These are phyloP conservation scores for Beta macrorhiza DNA, from an alignment of 179 eudicot species.

Conservation along the genomic window DNA sequence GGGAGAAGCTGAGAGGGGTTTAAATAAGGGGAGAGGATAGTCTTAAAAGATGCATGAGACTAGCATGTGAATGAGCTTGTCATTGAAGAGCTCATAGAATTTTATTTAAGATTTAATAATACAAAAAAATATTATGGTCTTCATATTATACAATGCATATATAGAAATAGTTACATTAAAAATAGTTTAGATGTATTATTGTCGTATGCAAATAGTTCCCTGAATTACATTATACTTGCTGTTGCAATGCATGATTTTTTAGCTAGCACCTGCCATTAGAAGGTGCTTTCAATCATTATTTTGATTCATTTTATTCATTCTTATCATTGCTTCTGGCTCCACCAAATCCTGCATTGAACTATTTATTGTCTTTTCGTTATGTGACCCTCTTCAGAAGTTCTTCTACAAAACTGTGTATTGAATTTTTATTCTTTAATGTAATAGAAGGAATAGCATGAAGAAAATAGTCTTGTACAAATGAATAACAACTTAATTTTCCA, in stretches of 20 bases:
- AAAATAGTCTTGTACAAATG: too few relatives aligned
- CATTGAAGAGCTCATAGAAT: conserved; percentile 18
- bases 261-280: conserved; percentile 34
- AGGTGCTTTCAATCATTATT: conserved; percentile 35
- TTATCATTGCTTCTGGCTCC: conserved; percentile 38
- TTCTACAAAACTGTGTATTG: not conserved
- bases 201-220: conserved; percentile 20
- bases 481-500: too few relatives aligned
- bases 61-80: conserved; percentile 53
- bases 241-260: conserved; percentile 33
- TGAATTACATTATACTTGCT: conserved; percentile 22
- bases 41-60: conserved; percentile 44
- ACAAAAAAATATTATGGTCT: not conserved
- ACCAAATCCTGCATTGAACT: conserved; percentile 33
- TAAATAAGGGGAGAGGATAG: conserved; percentile 52
- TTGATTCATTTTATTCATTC: conserved; percentile 30
- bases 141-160: not conserved
- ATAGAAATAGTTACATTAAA: conserved; percentile 11
- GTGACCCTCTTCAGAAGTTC: not conserved
- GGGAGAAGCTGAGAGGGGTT: conserved; percentile 45
- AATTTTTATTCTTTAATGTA: too few relatives aligned
- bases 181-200: conserved; percentile 24
- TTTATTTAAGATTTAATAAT: conserved; percentile 9
- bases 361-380: not conserved
- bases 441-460: too few relatives aligned